Evolutionary conservation across 2,329 filamentous ascomycete genomes (phyloP).

Genomic region (Monosporascus ibericus): DNA sequence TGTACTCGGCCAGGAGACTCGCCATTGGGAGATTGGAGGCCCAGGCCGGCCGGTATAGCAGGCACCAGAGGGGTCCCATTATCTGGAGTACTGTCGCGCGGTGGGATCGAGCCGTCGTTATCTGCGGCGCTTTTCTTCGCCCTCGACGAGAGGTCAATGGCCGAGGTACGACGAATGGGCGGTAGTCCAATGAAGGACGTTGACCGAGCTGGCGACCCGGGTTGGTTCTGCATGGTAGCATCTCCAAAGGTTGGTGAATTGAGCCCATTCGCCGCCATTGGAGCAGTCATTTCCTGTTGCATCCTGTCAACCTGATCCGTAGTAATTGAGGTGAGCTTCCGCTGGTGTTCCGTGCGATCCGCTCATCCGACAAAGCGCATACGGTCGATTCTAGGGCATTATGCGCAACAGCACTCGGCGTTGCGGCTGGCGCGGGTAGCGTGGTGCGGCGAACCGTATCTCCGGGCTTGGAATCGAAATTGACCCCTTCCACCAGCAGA

Average conservation of each 20-base stretch:
- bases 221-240: conserved; percentile 14
- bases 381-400: conserved; percentile 22
- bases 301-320: conserved; percentile 17
- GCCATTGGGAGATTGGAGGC: conserved; percentile 22
- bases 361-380: conserved; percentile 24
- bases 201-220: conserved; percentile 30
- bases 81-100: conserved; percentile 17
- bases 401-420: conserved; percentile 16
- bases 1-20: conserved; percentile 12
- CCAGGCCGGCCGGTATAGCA: conserved; percentile 10
- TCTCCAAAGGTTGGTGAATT: conserved; percentile 10
- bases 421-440: conserved; percentile 9
- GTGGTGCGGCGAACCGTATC: conserved; percentile 10
- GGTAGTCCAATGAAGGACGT: conserved; percentile 53
- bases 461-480: conserved; percentile 21
- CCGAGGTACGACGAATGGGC: conserved; percentile 52
- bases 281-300: conserved; percentile 19
- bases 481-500: conserved; percentile 31
- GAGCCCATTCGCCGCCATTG: conserved; percentile 17
- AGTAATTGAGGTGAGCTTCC: conserved; percentile 16
- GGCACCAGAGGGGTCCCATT: conserved; percentile 16
- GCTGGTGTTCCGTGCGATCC: conserved; percentile 25
- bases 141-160: conserved; percentile 41
- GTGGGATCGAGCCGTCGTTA: conserved; percentile 24
- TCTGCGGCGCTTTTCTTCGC: conserved; percentile 30